Percentiles rank a stretch among this genome's conserved stretches.
Conservation (phyloP, 257 asterid species). For the Osmanthus fragrans region DNA sequence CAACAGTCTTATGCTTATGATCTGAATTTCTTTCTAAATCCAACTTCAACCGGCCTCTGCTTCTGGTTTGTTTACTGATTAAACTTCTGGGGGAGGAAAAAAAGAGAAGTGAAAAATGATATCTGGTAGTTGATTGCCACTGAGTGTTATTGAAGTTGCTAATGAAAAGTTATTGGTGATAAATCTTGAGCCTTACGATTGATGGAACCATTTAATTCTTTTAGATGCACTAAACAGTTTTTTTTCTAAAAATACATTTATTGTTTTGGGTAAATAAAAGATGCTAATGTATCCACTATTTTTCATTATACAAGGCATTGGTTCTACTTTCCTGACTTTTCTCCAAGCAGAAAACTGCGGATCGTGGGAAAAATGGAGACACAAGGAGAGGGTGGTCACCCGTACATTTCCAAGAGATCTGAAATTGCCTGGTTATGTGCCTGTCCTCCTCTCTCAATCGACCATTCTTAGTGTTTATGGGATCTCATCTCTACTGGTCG, state of each 20-base stretch:
- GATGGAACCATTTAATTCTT: not conserved
- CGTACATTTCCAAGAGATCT: conserved; percentile 70
- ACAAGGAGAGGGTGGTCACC: conserved; percentile 47
- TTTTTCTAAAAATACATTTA: not conserved
- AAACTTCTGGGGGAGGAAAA: not conserved
- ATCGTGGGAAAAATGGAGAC: conserved; percentile 27
- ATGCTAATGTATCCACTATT: not conserved
- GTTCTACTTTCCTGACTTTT: not conserved
- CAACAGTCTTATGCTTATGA: not conserved
- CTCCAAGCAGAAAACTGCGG: conserved; percentile 22
- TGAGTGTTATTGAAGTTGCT: not conserved
- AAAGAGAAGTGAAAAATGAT: not conserved
- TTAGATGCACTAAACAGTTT: not conserved
- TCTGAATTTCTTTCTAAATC: not conserved
- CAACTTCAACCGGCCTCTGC: not conserved
- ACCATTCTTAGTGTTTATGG: conserved; percentile 60
- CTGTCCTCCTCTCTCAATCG: conserved; percentile 53
- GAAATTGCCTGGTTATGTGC: conserved; percentile 61
- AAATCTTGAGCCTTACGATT: not conserved
- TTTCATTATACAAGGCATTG: not conserved
- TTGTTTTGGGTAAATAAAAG: not conserved
- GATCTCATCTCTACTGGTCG: conserved; percentile 51
- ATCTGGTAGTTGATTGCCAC: not conserved
- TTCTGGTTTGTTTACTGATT: not conserved
- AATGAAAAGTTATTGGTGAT: not conserved